A percentile compares a stretch with the other conserved stretches of the same genome.
These are phyloP conservation scores for Ambrosia artemisiifolia DNA, from an alignment of 129 eudicot genomes.

Conservation along the genomic window DNA sequence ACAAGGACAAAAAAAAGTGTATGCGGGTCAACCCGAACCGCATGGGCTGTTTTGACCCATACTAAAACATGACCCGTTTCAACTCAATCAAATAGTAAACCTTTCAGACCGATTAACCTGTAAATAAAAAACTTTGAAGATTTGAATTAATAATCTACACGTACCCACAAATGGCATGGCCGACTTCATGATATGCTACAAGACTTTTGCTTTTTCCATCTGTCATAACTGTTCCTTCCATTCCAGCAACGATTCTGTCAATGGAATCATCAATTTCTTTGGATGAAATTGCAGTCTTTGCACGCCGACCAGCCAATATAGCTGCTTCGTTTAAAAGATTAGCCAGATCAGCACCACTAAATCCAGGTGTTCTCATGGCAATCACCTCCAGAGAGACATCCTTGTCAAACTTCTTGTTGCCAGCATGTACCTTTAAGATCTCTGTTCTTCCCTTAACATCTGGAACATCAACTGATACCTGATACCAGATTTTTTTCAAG, in stretches of 20 bases:
- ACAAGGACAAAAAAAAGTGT: no score
- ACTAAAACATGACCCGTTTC: no score
- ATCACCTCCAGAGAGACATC: conserved; percentile 90
- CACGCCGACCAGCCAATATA: conserved; percentile 87
- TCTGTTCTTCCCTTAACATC: conserved; percentile 89
- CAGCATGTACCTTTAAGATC: conserved; percentile 85
- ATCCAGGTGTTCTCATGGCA: conserved; percentile 98
- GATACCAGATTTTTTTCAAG: conserved; percentile 15
- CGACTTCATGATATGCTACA: conserved; percentile 97
- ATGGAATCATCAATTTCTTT: conserved; percentile 94
- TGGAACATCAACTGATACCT: conserved; percentile 92
- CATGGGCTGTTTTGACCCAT: no score
- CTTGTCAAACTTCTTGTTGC: conserved; percentile 75
- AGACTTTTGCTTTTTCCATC: conserved; percentile 95
- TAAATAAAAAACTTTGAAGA: not conserved
- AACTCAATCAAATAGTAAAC: not conserved
- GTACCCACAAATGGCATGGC: conserved; percentile 99
- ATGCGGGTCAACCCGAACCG: no score
- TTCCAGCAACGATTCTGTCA: conserved; percentile 95
- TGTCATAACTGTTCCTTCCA: conserved; percentile 97
- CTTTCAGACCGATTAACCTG: not conserved
- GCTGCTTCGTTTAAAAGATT: conserved; percentile 95
- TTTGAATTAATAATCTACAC: not conserved
- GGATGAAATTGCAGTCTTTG: conserved; percentile 66
- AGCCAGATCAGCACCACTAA: conserved; percentile 98